Base-by-base conservation (phyloP, 345 rosid genomes). In the Mercurialis annua region DNA sequence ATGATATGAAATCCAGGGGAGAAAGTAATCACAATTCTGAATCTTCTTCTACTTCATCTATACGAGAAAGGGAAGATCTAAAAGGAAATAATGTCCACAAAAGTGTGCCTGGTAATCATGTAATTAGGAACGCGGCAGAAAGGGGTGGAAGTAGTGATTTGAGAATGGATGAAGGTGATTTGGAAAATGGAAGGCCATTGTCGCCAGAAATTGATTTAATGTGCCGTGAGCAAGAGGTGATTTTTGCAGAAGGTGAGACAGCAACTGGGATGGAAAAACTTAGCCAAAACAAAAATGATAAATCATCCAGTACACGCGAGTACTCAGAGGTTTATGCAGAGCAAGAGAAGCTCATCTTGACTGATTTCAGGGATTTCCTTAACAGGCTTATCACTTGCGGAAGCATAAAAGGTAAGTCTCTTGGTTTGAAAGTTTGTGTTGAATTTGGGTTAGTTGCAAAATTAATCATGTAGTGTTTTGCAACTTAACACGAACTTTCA, bases 171-270 rank as follows among this genome's bases (percentile, higher is more conserved):
- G 59, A 62, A 47, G 55, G 8, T 51, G 68, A 29, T 47, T 4
- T 63, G 49, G 66, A 55, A 56, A 70, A 65, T 51, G 78, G 63
- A 69, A 66, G 65, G 54, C 81, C 82, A 17, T 1, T 75, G 58
- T 84, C 84, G 62, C 86, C 87, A 50, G 89, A 76, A 62, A 84
- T 83, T 15, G 86, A 86, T 66, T 71, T 82, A 78, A 79, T 82
- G 88, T 86, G 92, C 76, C 85, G 84, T 69, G 92, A 86, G 44
- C 79, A 86, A 62, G 85, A 79, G 66, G 58, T 68, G 16, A 40
- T 36, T 10, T 66, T 81, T 49, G 30, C 46, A 33, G 72, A 71
- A 71, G 68, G 73, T 38, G 54, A 46, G 30, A 49, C 74, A 18
- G 38, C 60, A 61, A 54, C 57, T 52, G 72, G 67, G 34, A 14